These are phyloP conservation scores for Cutaneotrichosporon arboriforme DNA, from an alignment of 1,284 basidiomycete genomes.

Conservation along the genomic window DNA sequence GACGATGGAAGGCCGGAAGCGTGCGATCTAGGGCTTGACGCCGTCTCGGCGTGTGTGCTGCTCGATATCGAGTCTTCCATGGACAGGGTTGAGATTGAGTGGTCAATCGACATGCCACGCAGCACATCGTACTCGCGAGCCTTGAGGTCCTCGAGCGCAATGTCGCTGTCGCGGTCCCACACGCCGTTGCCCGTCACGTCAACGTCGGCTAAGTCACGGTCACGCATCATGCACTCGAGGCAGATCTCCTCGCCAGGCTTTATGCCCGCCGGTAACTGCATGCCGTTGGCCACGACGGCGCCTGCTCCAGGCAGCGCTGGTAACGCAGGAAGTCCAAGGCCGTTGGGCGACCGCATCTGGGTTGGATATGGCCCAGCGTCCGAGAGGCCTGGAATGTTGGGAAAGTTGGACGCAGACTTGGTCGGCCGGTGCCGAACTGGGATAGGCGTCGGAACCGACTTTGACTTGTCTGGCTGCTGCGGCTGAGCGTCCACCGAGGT, in stretches of 20 bases:
- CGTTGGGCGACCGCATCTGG: background rate
- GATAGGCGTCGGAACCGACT: constrained; percentile 2
- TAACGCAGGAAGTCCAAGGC: background rate
- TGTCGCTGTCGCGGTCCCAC: constrained; percentile 89
- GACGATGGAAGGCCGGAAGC: background rate
- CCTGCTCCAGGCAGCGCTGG: constrained; percentile 1
- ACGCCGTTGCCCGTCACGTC: constrained; percentile 76
- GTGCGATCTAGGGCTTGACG: constrained; percentile 11
- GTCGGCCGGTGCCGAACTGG: constrained; percentile 25
- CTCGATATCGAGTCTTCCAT: constrained; percentile 10
- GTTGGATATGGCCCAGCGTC: constrained; percentile 41
- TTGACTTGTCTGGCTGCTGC: constrained; percentile 1
- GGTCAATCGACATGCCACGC: constrained; percentile 17
- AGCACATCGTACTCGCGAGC: constrained; percentile 56
- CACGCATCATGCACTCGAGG: constrained; percentile 97
- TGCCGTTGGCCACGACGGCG: background rate
- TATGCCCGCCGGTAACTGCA: background rate
- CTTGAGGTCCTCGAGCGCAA: constrained; percentile 69
- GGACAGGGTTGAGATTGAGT: constrained; percentile 5
- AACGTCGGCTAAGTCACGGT: constrained; percentile 96
- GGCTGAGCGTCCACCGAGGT: background rate
- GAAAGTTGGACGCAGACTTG: constrained; percentile 37
- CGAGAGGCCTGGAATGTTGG: constrained; percentile 37
- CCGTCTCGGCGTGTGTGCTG: constrained; percentile 4
- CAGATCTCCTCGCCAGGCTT: constrained; percentile 64